Base-by-base conservation (phyloP, 495 filamentous ascomycete species). In the Zalerion maritima region DNA sequence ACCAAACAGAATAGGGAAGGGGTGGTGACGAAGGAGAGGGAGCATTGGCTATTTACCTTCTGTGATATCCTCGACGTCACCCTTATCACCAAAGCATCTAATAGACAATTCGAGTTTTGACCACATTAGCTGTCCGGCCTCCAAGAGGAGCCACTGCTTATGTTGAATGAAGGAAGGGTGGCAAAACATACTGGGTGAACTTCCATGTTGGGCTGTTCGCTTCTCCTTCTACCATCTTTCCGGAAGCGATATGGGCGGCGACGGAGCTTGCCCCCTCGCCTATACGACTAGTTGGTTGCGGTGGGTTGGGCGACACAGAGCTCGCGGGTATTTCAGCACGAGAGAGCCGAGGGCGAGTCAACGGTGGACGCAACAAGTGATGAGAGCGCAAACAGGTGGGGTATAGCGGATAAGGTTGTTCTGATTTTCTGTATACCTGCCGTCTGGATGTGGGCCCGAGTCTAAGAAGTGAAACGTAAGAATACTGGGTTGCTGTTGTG, bases 51-150 rank as follows among this genome's bases (percentile, higher is more conserved):
- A 46, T 62, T 37, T 67, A 93, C 87, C 87, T 81, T 97, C 89
- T 62, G 89, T 97, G 42, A 97, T 97, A 62, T 97, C 89, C 57
- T 97, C 89, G 41, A 96, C 91, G 60, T 97, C 89, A 36, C 89
- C 89, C 64, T 97, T 97, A 64, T 97, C 89, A 53, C 89, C 89
- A 58, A 97, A 97, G 67, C 89, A 97, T 64, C 87, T 96, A 24
- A 24, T 6, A 28, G 18, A 24, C 3, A 22, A 30, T 23, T 24
- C 21, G 4, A 22, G 15, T 14, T 6, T 1, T 19, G 6, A 17
- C 14, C 9, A 5, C 6, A 5, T 13, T n/a, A 23, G 30, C n/a
- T 10, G 14, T 12, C 16, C 20, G 24, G 16, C 24, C 21, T 22
- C 24, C 21, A 35, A 18, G 24, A 18, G 7, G 20, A 19, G 14